Conservation (phyloP, 345 rosid genomes). For the Firmiana major region DNA sequence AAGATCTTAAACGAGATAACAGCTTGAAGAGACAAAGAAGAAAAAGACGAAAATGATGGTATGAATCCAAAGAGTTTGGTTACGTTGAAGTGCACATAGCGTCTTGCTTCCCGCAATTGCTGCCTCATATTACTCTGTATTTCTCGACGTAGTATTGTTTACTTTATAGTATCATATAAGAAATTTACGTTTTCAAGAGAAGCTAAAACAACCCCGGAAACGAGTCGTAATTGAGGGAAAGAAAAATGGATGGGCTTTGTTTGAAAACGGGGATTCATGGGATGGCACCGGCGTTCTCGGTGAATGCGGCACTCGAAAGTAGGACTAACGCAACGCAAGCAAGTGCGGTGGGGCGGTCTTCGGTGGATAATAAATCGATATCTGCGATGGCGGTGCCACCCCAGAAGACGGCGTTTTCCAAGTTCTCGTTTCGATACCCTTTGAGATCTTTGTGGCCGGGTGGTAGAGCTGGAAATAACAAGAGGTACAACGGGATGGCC, state of each 20-base stretch:
- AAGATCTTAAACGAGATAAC: not conserved
- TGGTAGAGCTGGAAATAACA: conserved; percentile 25
- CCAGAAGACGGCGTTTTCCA: conserved; percentile 11
- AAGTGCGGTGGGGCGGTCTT: conserved; percentile 3
- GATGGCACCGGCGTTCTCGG: conserved; percentile 11
- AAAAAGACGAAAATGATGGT: not conserved
- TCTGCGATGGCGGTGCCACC: not conserved
- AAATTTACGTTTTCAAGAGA: not conserved
- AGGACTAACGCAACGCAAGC: not conserved
- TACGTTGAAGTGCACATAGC: not conserved
- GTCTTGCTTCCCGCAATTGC: not conserved
- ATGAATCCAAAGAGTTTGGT: not conserved
- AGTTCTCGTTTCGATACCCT: conserved; percentile 18
- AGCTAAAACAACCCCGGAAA: not conserved
- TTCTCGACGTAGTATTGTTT: not conserved
- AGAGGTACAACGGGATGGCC: conserved; percentile 44
- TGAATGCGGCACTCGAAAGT: not conserved
- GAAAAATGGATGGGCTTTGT: conserved; percentile 18
- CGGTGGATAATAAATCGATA: conserved; percentile 1
- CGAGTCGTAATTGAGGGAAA: not conserved
- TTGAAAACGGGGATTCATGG: conserved; percentile 19
- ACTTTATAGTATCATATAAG: not conserved
- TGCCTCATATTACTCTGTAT: not conserved
- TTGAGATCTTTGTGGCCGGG: conserved; percentile 19
- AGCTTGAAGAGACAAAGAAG: not conserved